Base-by-base conservation (phyloP, 306 rosid species). In the Malus sylvestris region DNA sequence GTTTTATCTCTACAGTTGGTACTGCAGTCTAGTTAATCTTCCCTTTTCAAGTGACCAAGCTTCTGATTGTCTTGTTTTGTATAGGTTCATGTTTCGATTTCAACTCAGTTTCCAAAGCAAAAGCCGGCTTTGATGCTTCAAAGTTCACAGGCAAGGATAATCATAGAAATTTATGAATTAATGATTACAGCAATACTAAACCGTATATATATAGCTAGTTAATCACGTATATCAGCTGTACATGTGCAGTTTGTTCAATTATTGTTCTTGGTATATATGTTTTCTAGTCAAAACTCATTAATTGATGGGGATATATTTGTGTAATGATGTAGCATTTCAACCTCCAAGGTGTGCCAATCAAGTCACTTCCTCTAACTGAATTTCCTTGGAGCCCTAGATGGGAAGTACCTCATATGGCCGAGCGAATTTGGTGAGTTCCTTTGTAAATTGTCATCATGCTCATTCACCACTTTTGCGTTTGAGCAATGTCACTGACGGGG, bases 341-440 rank as follows among this genome's bases (percentile, higher is more conserved):
- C 88, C 55, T 88, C 51, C 97, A 87, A 66, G 88, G 91, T 84
- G 88, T 80, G 68, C 98, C 96, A 20, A 70, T 87, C 27, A 91
- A 91, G 78, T 93, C 97, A 0, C 82, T 84, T 53, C 79, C 70
- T 13, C 64, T 89, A 8, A 74, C 80, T n/a, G 92, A 91, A 40
- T 93, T 80, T 74, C 98, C 96, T 25, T 93, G 93, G 91, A 93
- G 98, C 82, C 98, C 98, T 5, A 89, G 98, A 87, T 93, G 98
- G 98, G 96, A 91, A 80, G 68, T 67, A 61, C 70, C 82, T 11
- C 81, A 13, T 67, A 93, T 93, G 97, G 90, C 96, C 46, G 98
- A 88, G 72, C 87, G 92, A 46, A 87, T 89, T 55, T 83, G 64
- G 98, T 93, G 80, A 89, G 97, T 85, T 76, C 5, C 62, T 7